Base-by-base conservation (phyloP, 495 filamentous ascomycete genomes). In the Aspergillus haitiensis region DNA sequence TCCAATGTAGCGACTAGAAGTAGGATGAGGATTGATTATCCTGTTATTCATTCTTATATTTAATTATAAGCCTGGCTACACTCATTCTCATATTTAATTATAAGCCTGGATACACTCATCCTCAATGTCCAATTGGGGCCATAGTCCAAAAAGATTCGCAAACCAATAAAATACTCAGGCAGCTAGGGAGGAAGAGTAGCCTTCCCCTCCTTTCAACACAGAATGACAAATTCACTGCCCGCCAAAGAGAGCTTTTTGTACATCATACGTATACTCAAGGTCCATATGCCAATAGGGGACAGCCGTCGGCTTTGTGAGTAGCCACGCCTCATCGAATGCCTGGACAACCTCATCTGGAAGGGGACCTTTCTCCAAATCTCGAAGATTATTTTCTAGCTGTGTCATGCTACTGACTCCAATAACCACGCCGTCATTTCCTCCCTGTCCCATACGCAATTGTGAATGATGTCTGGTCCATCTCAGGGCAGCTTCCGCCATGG, bases 381-480 rank as follows among this genome's bases (percentile, higher is more conserved):
- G 76, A 48, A 97, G 75, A 61, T 97, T 96, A 42, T 75, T 72
- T 65, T 89, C 82, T 32, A 97, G 75, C 73, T 96, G 92, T 18
- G 80, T 76, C 54, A 88, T 74, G 61, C 82, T 91, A 60, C 84
- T 88, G 5, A 94, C 82, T 6, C 92, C 93, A 49, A 96, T 83
- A 52, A 96, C 82, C 16, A 96, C 76, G 0, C 92, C 93, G 67
- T 96, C 92, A 5, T 75, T 71, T 57, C 86, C 85, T 9, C 82
- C 82, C 5, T 33, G 12, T 58, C 80, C 84, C 60, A 93, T 81
- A 50, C 88, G 89, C 50, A 97, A 75, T 15, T 74, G 77, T 0
- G 88, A 92, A 64, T 97, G 93, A 64, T 96, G 86, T 49, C 81
- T 84, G 27, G 84, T 72, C 93, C 93, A 96, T 56, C 92, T 77